Evolutionary conservation across 371 early-diverging fungal species (phyloP).

Genomic region (Gilbertella persicaria): DNA sequence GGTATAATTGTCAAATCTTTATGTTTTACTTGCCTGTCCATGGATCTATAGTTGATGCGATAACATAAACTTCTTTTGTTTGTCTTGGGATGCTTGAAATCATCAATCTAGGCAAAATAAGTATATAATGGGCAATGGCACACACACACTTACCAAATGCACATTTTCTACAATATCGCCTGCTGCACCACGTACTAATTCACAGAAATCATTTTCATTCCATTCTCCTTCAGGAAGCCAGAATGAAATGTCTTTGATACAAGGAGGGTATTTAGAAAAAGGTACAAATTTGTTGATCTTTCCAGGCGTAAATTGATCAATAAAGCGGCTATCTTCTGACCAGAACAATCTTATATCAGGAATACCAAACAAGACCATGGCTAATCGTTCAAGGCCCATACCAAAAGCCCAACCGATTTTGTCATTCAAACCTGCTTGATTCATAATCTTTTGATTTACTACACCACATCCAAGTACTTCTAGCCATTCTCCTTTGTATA

Average conservation of each 20-base stretch:
- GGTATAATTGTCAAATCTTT: not conserved
- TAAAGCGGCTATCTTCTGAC: constrained; percentile 89
- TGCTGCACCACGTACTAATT: constrained; percentile 89
- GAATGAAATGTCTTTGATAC: constrained; percentile 94
- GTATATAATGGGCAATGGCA: not conserved
- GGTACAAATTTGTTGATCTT: constrained; percentile 72
- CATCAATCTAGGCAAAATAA: constrained; percentile 67
- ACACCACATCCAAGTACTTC: constrained; percentile 96
- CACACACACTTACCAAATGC: constrained; percentile 57
- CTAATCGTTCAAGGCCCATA: constrained; percentile 94
- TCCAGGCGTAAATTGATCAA: constrained; percentile 79
- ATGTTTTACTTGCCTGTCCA: constrained; percentile 64
- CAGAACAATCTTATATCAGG: constrained; percentile 98
- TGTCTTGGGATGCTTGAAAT: constrained; percentile 86
- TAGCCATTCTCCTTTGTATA: constrained; percentile 93
- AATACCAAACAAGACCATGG: constrained; percentile 94
- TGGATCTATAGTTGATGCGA: constrained; percentile 91
- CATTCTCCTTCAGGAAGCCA: constrained; percentile 73
- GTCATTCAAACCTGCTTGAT: constrained; percentile 65
- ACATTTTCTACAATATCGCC: constrained; percentile 94
- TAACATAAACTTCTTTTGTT: constrained; percentile 83
- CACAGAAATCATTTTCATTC: constrained; percentile 93
- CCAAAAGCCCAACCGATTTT: constrained; percentile 97
- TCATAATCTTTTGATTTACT: constrained; percentile 81
- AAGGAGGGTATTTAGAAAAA: constrained; percentile 83